These are phyloP conservation scores for Glycine latifolia DNA, from an alignment of 306 rosid genomes.

Conservation along the genomic window DNA sequence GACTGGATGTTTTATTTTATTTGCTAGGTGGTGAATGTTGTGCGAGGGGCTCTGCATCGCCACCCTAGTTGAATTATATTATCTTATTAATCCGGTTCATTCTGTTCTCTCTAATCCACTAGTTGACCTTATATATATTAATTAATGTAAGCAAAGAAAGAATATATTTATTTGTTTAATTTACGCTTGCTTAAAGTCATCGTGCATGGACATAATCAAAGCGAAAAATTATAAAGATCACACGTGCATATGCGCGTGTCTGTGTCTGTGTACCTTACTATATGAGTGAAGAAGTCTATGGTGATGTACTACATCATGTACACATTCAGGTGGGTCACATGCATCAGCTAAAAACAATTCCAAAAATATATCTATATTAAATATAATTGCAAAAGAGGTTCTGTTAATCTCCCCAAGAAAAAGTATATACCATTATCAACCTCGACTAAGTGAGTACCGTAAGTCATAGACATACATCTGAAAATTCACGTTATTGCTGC, in stretches of 20 bases:
- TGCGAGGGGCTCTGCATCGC: conserved; percentile 45
- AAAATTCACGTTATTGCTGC: not conserved
- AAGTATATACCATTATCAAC: not conserved
- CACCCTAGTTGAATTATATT: not conserved
- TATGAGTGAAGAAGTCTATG: no score
- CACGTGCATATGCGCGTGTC: not conserved
- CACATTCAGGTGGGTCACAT: not conserved
- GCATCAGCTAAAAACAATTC: not conserved
- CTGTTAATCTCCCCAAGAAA: not conserved
- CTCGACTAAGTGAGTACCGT: not conserved
- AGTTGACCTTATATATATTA: no score
- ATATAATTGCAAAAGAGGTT: not conserved
- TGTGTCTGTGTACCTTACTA: not conserved
- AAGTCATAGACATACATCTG: not conserved
- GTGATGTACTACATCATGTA: no score
- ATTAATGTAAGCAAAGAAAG: not conserved
- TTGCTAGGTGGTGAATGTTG: conserved; percentile 17
- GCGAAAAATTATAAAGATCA: not conserved
- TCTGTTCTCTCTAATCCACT: no score
- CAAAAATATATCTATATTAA: not conserved
- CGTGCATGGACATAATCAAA: not conserved
- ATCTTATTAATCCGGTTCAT: not conserved
- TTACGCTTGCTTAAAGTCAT: not conserved
- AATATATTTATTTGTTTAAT: not conserved
- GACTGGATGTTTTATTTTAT: not conserved